Evolutionary conservation across 345 rosid genomes (phyloP).

Genomic region (Kandelia obovata): DNA sequence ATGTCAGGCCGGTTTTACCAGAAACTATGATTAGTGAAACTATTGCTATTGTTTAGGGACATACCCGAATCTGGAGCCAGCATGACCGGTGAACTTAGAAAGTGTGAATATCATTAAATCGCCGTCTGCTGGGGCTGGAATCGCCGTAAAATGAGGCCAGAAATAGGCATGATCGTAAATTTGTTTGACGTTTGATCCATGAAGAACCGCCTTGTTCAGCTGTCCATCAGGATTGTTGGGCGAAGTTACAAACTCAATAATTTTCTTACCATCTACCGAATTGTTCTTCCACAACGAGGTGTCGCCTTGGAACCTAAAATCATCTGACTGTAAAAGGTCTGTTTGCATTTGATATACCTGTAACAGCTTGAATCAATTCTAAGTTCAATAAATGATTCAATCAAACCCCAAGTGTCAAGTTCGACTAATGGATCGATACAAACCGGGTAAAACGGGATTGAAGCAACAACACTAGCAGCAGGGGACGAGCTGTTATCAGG

Average conservation of each 20-base stretch:
- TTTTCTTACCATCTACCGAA: constrained; percentile 19
- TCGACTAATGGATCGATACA: constrained; percentile 1
- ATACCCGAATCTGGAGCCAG: constrained; percentile 70
- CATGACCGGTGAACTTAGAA: constrained; percentile 80
- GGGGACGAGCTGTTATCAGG: constrained; percentile 38
- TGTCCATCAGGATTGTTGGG: constrained; percentile 82
- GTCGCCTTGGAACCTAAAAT: constrained; percentile 52
- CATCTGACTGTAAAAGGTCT: constrained; percentile 35
- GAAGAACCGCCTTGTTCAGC: constrained; percentile 45
- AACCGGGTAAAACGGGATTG: constrained; percentile 57
- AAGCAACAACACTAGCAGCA: constrained; percentile 43
- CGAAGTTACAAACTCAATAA: constrained; percentile 67
- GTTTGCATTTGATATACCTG: constrained; percentile 47
- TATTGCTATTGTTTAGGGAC: background rate
- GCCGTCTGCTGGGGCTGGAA: constrained; percentile 46
- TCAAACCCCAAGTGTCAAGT: background rate
- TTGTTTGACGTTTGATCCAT: constrained; percentile 45
- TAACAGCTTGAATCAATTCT: background rate
- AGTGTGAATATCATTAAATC: constrained; percentile 57
- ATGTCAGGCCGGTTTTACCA: too few relatives aligned
- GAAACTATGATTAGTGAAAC: too few relatives aligned
- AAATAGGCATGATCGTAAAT: constrained; percentile 65
- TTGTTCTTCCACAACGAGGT: constrained; percentile 31
- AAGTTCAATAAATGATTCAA: background rate
- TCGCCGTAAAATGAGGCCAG: constrained; percentile 73